Base-by-base conservation (phyloP, 371 early-diverging fungal species). In the Apophysomyces trapeziformis region DNA sequence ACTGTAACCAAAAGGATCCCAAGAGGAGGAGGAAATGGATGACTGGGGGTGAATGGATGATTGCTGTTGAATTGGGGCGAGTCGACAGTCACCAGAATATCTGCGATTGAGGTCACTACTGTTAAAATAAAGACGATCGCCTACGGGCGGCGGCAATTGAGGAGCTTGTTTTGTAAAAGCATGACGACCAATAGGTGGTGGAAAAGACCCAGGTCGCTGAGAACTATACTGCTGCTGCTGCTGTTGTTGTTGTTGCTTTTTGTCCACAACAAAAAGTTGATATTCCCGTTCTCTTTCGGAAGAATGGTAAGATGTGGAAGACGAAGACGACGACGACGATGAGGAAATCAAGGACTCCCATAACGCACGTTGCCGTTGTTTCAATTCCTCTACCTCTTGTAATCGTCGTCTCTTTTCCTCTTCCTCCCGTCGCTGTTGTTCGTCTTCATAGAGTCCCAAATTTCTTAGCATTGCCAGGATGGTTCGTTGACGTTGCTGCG, bases 401-500 rank as follows among this genome's bases (percentile, higher is more conserved):
- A 43, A 46, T 35, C 54, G 60, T 14, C 58, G 58, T 14, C 38
- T 44, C 41, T 66, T 54, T 13, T 41, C 65, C 8, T 57, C 46
- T 56, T 60, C 54, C 12, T 59, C 60, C n/a, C 46, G 60, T 37
- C 47, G 66, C 18, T 66, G 54, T 46, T 61, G 50, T 26, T 65
- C 61, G 58, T 57, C 58, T 43, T 65, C 58, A 39, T 63, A 65
- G 5, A 76, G 46, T 16, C 79, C 76, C 61, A 73, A 58, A 16
- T 67, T 72, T 43, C 68, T 56, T 8, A 76, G 44, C 5, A 68
- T 73, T 6, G 59, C 37, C 32, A 63, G 35, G 11, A 73, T 67
- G 16, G 72, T 56, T 58, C 70, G 60, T 54, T 77, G 71, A 39
- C 69, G 61, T 62, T 70, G 68, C 16, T 66, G 64, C 32, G 67